Evolutionary conservation across 352 stramenopile genomes (phyloP).

Genomic region (Pythium diclinum): DNA sequence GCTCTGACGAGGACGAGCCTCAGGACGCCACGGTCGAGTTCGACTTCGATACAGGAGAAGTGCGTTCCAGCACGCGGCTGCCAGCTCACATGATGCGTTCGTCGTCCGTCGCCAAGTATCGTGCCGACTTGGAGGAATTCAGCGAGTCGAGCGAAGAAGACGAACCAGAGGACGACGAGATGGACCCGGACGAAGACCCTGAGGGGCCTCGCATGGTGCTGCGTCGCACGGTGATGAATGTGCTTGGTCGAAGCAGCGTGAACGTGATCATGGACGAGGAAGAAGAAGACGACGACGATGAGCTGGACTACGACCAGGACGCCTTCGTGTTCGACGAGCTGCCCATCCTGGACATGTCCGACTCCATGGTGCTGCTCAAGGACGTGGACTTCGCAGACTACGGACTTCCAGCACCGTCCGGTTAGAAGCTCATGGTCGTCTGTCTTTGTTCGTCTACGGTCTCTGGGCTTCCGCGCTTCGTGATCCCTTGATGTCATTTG

Average conservation of each 20-base stretch:
- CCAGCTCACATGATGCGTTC: slow-evolving; percentile 21
- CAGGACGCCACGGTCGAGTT: slow-evolving; percentile 25
- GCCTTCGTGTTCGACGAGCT: slow-evolving; percentile 25
- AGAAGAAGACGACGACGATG: slow-evolving; percentile 27
- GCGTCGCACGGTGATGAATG: slow-evolving; percentile 15
- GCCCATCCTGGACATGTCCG: slow-evolving; percentile 17
- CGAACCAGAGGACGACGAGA: slow-evolving; percentile 26
- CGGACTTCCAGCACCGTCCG: neutral
- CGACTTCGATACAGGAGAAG: slow-evolving; percentile 27
- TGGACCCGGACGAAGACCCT: slow-evolving; percentile 26
- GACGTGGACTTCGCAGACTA: slow-evolving; percentile 22
- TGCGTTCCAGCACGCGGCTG: slow-evolving; percentile 21
- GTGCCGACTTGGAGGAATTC: slow-evolving; percentile 11
- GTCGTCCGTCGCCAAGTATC: slow-evolving; percentile 11
- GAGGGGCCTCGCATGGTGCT: slow-evolving; percentile 22
- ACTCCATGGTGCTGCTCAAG: slow-evolving; percentile 7
- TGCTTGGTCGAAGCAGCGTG: slow-evolving; percentile 24
- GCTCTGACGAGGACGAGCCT: slow-evolving; percentile 19
- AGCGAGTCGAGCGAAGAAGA: slow-evolving; percentile 7
- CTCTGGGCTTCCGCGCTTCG: neutral
- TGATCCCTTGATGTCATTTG: neutral
- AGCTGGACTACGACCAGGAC: slow-evolving; percentile 14
- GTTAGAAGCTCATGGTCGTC: neutral
- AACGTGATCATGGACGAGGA: slow-evolving; percentile 34
- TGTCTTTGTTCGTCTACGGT: neutral